phyloP scores from a whole-genome alignment of 805 yeast species.

The Starmera caribaea region DNA sequence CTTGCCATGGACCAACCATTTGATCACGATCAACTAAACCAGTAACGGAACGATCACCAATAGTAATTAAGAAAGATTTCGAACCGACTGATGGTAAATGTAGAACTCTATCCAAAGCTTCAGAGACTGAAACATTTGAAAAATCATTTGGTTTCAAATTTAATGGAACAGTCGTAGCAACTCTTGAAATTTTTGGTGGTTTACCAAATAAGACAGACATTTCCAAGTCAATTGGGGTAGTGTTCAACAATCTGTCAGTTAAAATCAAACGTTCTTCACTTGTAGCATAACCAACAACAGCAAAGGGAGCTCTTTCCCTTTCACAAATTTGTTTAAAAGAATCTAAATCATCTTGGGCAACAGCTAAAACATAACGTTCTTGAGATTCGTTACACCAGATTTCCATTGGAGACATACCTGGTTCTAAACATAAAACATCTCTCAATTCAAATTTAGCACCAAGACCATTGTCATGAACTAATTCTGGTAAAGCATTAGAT shows the following conservation, averaged over 20 bases:
- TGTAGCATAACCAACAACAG: conserved; percentile 93
- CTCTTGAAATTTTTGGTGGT: conserved; percentile 89
- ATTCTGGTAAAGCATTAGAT: conserved; percentile 93
- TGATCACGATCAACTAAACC: conserved; percentile 97
- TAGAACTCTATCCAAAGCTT: conserved; percentile 74
- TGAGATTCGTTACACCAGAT: conserved; percentile 99
- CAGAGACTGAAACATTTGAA: conserved; percentile 34
- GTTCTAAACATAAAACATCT: conserved; percentile 82
- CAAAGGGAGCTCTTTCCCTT: conserved; percentile 94
- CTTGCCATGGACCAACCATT: conserved; percentile 99
- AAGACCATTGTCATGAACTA: conserved; percentile 92
- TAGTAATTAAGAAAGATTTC: conserved; percentile 89
- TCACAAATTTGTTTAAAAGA: conserved; percentile 71
- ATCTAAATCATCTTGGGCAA: conserved; percentile 66
- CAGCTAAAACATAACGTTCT: conserved; percentile 94
- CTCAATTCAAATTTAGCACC: conserved; percentile 93
- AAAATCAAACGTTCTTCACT: conserved; percentile 74
- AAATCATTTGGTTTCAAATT: conserved; percentile 30
- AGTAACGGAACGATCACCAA: conserved; percentile 96
- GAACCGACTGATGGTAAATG: conserved; percentile 92
- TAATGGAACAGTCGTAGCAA: conserved; percentile 54
- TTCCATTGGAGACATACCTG: conserved; percentile 99
- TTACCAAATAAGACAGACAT: conserved; percentile 94
- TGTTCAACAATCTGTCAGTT: conserved; percentile 65
- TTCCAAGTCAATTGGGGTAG: conserved; percentile 89